These are phyloP conservation scores for Exophiala xenobiotica DNA, from an alignment of 2,329 filamentous ascomycete species.

Conservation along the genomic window DNA sequence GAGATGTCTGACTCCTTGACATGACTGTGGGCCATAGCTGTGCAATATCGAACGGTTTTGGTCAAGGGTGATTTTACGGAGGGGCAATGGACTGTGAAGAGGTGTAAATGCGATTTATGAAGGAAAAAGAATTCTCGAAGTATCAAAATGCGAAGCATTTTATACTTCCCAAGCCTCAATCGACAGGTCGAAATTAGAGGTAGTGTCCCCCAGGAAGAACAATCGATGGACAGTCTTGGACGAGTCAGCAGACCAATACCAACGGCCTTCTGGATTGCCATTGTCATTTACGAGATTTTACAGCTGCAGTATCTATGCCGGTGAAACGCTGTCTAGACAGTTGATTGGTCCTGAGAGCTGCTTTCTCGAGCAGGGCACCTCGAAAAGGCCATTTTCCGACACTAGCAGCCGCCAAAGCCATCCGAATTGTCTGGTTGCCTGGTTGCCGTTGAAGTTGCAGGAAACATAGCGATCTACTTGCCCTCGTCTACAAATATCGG, in stretches of 20 bases:
- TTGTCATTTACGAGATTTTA: not conserved
- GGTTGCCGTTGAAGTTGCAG: not conserved
- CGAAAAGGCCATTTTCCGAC: constrained; percentile 17
- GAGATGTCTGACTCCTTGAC: constrained; percentile 24
- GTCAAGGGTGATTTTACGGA: not conserved
- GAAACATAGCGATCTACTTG: not conserved
- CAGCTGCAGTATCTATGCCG: not conserved
- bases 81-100: not conserved
- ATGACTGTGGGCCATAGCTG: constrained; percentile 14
- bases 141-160: not conserved
- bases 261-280: not conserved
- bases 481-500: constrained; percentile 6
- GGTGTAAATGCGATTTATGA: no score
- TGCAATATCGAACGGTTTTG: not conserved
- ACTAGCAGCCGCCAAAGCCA: not conserved
- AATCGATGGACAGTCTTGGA: not conserved
- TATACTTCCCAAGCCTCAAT: not conserved
- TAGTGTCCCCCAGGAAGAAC: not conserved
- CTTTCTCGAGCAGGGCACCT: not conserved
- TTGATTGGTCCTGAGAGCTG: not conserved
- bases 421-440: not conserved
- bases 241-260: not conserved
- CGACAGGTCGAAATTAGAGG: not conserved
- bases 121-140: no score
- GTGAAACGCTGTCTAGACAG: not conserved